A percentile compares a stretch with the other conserved stretches of the same genome.
phyloP scores from a whole-genome alignment of 2,329 filamentous ascomycete genomes.

The Claviceps sorghi region DNA sequence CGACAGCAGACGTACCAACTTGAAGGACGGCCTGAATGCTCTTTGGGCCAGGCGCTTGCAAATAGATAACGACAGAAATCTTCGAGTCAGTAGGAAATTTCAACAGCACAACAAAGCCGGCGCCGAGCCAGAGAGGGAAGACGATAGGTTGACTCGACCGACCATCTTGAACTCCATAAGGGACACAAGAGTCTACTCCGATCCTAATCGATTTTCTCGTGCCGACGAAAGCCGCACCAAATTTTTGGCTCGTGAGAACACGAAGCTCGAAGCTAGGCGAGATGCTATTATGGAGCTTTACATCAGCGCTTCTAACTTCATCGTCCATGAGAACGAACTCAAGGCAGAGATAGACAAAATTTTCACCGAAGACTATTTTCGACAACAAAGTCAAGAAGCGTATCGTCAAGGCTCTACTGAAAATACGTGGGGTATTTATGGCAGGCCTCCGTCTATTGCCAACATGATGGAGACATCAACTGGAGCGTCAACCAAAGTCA shows the following conservation, averaged over 20 bases:
- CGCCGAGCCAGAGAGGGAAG: constrained; percentile 52
- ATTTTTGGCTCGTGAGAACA: constrained; percentile 25
- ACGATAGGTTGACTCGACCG: constrained; percentile 61
- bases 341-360: constrained; percentile 55
- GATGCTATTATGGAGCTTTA: constrained; percentile 77
- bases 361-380: constrained; percentile 53
- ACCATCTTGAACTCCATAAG: constrained; percentile 40
- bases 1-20: constrained; percentile 51
- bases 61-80: constrained; percentile 20
- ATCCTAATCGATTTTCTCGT: constrained; percentile 46
- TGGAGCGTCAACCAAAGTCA: constrained; percentile 21
- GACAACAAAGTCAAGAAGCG: constrained; percentile 18
- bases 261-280: constrained; percentile 44
- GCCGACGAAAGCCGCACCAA: constrained; percentile 31
- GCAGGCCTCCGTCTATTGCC: constrained; percentile 29
- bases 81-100: constrained; percentile 32
- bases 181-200: constrained; percentile 37
- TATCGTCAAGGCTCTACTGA: constrained; percentile 21
- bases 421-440: constrained; percentile 39
- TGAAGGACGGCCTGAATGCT: constrained; percentile 54
- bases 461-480: constrained; percentile 27
- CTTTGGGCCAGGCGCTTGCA: constrained; percentile 51
- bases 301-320: constrained; percentile 75
- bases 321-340: constrained; percentile 67
- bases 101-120: constrained; percentile 32